Percentiles rank a stretch among this genome's conserved stretches.
These are phyloP conservation scores for Hyaloperonospora brassicae DNA, from an alignment of 352 stramenopile genomes.

Conservation along the genomic window DNA sequence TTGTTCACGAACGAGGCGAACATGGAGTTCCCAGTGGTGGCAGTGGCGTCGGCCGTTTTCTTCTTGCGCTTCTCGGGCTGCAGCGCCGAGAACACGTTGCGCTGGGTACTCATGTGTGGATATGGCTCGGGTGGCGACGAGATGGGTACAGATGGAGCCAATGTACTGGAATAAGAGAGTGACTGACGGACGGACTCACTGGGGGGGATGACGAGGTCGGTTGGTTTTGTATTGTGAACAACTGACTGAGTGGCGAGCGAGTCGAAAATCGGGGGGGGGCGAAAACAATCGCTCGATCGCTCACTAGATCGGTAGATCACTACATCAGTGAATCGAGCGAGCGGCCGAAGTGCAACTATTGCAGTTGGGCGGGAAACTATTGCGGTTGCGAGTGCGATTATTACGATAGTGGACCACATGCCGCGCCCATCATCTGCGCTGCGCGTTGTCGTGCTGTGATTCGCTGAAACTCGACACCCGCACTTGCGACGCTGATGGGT, in stretches of 20 bases:
- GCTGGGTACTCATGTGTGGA: conserved; percentile 20
- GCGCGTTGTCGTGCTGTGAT: conserved; percentile 9
- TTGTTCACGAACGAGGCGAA: conserved; percentile 71
- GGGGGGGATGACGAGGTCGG: no score
- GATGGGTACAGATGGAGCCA: not conserved
- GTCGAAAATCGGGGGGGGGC: no score
- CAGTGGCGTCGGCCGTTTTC: conserved; percentile 15
- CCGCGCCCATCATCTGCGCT: no score
- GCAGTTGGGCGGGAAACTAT: no score
- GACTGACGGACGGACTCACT: no score
- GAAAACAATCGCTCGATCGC: no score
- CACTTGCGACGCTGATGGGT: no score
- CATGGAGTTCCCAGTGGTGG: conserved; percentile 37
- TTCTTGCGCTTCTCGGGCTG: conserved; percentile 68
- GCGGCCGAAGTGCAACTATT: not conserved
- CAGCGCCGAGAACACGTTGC: conserved; percentile 42
- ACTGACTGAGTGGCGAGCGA: no score
- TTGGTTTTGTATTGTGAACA: no score
- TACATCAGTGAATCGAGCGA: no score
- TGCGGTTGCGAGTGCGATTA: not conserved
- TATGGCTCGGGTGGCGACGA: not conserved
- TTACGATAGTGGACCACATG: conserved; percentile 1
- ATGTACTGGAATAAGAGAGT: no score
- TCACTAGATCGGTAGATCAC: no score
- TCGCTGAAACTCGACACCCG: conserved; percentile 6